phyloP scores from a whole-genome alignment of 768 basidiomycete species.

The Rhodotorula taiwanensis region DNA sequence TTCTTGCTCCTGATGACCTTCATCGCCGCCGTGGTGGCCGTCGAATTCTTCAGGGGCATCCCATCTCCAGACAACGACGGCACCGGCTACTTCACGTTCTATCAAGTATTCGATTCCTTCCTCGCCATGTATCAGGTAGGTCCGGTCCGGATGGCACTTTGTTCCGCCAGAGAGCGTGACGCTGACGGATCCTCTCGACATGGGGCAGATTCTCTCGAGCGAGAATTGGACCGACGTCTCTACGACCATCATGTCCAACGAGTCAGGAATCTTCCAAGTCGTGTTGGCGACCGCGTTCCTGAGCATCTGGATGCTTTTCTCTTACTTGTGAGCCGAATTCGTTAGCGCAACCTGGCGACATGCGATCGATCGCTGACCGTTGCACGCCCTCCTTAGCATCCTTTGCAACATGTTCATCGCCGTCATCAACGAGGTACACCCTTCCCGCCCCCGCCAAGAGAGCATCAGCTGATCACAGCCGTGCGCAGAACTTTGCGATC shows the following conservation, averaged over 20 bases:
- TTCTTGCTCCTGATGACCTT: constrained; percentile 85
- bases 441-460: no score
- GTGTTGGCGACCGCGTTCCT: constrained; percentile 66
- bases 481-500: constrained; percentile 64
- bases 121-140: constrained; percentile 64
- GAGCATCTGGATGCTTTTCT: constrained; percentile 77
- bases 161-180: no score
- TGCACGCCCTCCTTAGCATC: constrained; percentile 75
- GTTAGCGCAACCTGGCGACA: not conserved
- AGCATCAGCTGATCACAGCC: not conserved
- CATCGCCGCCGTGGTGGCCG: constrained; percentile 70
- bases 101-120: constrained; percentile 75
- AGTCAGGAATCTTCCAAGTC: constrained; percentile 61
- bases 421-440: constrained; percentile 44
- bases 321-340: constrained; percentile 53
- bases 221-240: constrained; percentile 87
- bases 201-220: constrained; percentile 81
- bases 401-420: constrained; percentile 71
- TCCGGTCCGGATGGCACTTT: not conserved
- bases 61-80: constrained; percentile 43
- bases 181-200: not conserved
- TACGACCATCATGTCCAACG: constrained; percentile 58
- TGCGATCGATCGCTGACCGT: not conserved
- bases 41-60: constrained; percentile 78
- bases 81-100: constrained; percentile 59